Base-by-base conservation (phyloP, 2,329 filamentous ascomycete species). In the Xylaria sp. region DNA sequence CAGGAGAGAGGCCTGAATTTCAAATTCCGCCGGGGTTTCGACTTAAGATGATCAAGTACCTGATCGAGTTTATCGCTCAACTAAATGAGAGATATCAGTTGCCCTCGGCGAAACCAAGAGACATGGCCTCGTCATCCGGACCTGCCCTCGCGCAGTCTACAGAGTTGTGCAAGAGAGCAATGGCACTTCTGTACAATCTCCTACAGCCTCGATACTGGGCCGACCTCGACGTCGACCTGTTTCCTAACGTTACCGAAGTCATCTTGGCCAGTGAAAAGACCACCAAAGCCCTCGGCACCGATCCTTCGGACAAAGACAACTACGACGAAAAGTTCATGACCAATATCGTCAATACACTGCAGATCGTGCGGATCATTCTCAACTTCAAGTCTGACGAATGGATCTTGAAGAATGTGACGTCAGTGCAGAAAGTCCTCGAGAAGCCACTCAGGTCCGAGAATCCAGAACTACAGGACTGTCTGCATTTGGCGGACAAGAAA, bases 11-110 rank as follows among this genome's bases (percentile, higher is more conserved):
- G 55, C 72, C 76, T 0, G 89, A 92, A 51, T 92, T 90, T 62
- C 78, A 83, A 57, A 86, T 93, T 21, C 84, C 89, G 7, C 70
- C 81, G 0, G 71, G 82, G 1, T 85, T 89, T 49, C 85, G 92
- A 18, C 82, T 87, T 40, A 88, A 91, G 71, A 88, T 99, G 77
- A 83, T 97, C 44, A 97, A 96, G 72, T 99, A 97, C 67, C 82
- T 99, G 26, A 90, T 97, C 24, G 90, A 94, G 56, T 97, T 97
- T 72, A 96, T 97, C 63, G 92, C 92, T 1, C 89, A 91, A 46
- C 80, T 97, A 19, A 88, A 89, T 17, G 94, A 97, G 72, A 85
- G 92, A 29, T 97, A 90, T 69, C 86, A 87, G 18, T 83, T 92
- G 19, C 88, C 88, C 13, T 89, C 89, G 19, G 81, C 84, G 13